phyloP scores from a whole-genome alignment of 2,329 filamentous ascomycete genomes.

The Cordyceps pruinosa region DNA sequence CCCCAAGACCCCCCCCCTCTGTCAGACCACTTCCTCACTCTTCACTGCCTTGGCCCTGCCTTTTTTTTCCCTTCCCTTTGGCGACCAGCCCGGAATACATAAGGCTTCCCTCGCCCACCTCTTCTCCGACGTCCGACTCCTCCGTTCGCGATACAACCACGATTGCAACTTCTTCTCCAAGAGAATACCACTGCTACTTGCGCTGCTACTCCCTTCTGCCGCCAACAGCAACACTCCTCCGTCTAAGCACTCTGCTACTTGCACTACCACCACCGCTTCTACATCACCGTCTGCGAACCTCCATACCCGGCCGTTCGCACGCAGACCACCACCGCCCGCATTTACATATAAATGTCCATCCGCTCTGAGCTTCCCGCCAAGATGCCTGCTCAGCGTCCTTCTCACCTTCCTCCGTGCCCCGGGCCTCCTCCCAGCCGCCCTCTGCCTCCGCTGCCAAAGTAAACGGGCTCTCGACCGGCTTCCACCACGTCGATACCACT shows the following conservation, averaged over 20 bases:
- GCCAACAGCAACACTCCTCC: not conserved
- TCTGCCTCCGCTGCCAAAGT: conserved; percentile 59
- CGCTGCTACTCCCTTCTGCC: not conserved
- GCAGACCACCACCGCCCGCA: conserved; percentile 14
- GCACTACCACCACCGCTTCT: not conserved
- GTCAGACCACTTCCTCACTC: conserved; percentile 3
- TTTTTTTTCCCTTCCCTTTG: not conserved
- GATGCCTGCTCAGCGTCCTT: conserved; percentile 56
- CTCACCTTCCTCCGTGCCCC: conserved; percentile 60
- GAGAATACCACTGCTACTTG: not conserved
- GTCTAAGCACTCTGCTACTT: conserved; percentile 1
- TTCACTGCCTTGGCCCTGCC: conserved; percentile 4
- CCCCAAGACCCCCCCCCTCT: conserved; percentile 2
- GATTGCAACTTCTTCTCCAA: not conserved
- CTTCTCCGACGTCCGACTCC: not conserved
- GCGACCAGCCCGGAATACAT: conserved; percentile 8
- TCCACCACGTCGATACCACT: not conserved
- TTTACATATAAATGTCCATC: conserved; percentile 12
- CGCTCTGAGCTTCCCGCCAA: conserved; percentile 18
- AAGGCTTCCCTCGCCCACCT: conserved; percentile 9
- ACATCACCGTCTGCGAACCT: not conserved
- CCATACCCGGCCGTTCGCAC: conserved; percentile 2
- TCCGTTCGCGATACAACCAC: conserved; percentile 1
- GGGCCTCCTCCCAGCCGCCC: conserved; percentile 58
- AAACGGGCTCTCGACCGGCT: conserved; percentile 24